A percentile compares a stretch with the other conserved stretches of the same genome.
These are phyloP conservation scores for Aureobasidium pullulans DNA, from an alignment of 2,329 filamentous ascomycete genomes.

Conservation along the genomic window DNA sequence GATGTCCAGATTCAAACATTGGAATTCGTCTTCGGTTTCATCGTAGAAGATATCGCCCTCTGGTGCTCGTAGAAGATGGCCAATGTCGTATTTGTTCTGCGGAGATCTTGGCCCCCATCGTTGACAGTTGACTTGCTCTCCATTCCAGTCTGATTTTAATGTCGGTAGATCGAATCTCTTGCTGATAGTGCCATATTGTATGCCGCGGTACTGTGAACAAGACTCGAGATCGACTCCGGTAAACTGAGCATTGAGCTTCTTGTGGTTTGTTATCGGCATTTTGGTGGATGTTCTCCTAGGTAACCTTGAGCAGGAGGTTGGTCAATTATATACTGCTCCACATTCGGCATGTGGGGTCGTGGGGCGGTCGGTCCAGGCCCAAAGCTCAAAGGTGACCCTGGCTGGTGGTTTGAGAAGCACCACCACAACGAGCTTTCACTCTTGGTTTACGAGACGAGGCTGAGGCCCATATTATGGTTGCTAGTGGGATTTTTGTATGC, in stretches of 20 bases:
- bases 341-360: constrained; percentile 1
- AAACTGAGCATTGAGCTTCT: constrained; percentile 16
- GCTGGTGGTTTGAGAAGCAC: no score
- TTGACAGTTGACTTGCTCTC: constrained; percentile 21
- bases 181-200: constrained; percentile 17
- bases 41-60: constrained; percentile 22
- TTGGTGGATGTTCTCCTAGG: background rate
- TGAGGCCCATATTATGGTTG: no score
- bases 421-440: no score
- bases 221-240: constrained; percentile 9
- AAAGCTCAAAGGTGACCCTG: background rate
- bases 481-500: no score
- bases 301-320: background rate
- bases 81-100: constrained; percentile 34
- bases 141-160: constrained; percentile 15
- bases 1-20: constrained; percentile 39
- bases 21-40: constrained; percentile 36
- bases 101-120: constrained; percentile 32
- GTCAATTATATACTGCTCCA: constrained; percentile 5
- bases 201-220: constrained; percentile 18
- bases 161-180: constrained; percentile 16
- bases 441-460: no score
- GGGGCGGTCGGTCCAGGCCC: background rate
- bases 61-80: constrained; percentile 38
- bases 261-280: constrained; percentile 14